These are phyloP conservation scores for Fraxinus sp. DNA, from an alignment of 305 asterid species.

Conservation along the genomic window DNA sequence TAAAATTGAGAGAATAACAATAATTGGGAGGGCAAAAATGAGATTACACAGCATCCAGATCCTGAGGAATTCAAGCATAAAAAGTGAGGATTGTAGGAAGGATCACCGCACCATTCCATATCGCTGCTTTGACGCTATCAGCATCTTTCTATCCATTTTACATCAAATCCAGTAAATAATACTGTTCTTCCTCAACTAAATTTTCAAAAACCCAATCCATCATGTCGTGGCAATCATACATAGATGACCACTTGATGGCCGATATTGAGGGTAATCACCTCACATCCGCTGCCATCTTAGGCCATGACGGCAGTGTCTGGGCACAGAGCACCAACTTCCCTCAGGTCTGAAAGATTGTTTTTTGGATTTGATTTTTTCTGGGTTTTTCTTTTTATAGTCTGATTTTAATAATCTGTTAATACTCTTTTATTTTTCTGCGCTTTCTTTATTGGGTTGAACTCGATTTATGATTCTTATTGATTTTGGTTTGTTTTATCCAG, in stretches of 20 bases:
- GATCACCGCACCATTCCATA: not conserved
- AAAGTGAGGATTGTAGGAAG: not conserved
- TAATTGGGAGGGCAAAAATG: not conserved
- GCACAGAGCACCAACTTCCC: slow-evolving; percentile 46
- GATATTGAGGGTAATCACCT: slow-evolving; percentile 37
- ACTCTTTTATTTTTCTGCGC: not conserved
- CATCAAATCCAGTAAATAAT: not conserved
- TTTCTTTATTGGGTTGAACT: not conserved
- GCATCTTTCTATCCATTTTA: not conserved
- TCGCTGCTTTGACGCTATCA: not conserved
- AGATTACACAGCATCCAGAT: not conserved
- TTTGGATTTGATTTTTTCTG: not conserved
- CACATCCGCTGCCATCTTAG: slow-evolving; percentile 42
- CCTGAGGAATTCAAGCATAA: not conserved
- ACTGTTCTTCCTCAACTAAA: not conserved
- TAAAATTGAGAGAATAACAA: not conserved
- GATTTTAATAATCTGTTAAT: not conserved
- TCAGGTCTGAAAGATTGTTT: slow-evolving; percentile 26
- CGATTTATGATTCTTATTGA: not conserved
- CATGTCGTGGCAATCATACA: slow-evolving; percentile 50
- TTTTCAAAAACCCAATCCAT: not conserved
- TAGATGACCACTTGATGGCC: slow-evolving; percentile 40
- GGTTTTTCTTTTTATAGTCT: not conserved
- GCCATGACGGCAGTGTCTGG: slow-evolving; percentile 47
- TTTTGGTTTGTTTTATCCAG: not conserved